Evolutionary conservation across 192 early-diverging fungal genomes (phyloP).

Genomic region (Oehlia diaphana): DNA sequence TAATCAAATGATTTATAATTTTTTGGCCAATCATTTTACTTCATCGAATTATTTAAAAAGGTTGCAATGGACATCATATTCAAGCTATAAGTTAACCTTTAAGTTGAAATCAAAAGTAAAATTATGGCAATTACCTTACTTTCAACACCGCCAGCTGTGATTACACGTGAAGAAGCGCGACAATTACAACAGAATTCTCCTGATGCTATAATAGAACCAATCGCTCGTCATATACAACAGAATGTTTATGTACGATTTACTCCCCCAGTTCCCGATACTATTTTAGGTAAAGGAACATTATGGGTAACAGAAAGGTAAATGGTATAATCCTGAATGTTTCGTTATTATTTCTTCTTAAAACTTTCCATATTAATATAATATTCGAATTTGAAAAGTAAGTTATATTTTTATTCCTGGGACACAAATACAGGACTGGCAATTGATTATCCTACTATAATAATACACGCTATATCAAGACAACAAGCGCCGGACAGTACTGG

Average conservation of each 20-base stretch:
- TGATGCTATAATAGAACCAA: neutral
- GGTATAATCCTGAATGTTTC: neutral
- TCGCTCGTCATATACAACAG: constrained; percentile 14
- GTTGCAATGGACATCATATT: too few species aligned
- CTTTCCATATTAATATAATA: neutral
- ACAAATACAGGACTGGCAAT: constrained; percentile 49
- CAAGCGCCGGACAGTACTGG: constrained; percentile 19
- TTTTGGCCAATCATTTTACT: too few species aligned
- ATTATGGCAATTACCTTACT: constrained; percentile 40
- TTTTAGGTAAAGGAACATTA: constrained; percentile 45
- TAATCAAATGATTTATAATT: neutral
- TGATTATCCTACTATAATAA: constrained; percentile 61
- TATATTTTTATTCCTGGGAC: constrained; percentile 48
- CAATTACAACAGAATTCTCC: neutral
- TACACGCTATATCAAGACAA: constrained; percentile 61
- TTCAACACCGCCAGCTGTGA: constrained; percentile 26
- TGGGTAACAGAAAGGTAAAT: constrained; percentile 50
- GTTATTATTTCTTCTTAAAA: neutral
- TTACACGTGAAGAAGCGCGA: constrained; percentile 4
- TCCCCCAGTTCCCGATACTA: constrained; percentile 28
- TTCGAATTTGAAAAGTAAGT: constrained; percentile 33
- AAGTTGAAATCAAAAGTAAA: neutral
- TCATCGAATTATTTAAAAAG: neutral
- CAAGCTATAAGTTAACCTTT: too few species aligned
- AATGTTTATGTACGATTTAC: constrained; percentile 30